phyloP scores from a whole-genome alignment of 2,329 filamentous ascomycete genomes.

The Neonectria sp. region DNA sequence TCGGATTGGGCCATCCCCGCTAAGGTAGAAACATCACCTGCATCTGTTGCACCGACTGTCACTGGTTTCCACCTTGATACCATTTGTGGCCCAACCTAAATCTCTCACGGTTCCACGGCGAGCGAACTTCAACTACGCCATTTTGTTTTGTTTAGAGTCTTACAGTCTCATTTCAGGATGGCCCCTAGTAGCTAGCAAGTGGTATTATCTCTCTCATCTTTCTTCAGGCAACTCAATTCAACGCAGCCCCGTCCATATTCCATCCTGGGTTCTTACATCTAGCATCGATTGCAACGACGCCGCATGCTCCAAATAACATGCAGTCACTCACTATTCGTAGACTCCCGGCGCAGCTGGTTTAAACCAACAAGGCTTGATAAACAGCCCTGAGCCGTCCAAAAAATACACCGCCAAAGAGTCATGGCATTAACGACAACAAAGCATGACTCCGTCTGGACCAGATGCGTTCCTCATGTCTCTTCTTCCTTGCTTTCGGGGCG shows the following conservation, averaged over 20 bases:
- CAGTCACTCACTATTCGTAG: not conserved
- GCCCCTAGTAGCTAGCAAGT: not conserved
- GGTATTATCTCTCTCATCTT: not conserved
- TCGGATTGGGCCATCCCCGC: not conserved
- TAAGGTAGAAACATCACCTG: not conserved
- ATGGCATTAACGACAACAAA: not conserved
- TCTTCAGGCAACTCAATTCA: not conserved
- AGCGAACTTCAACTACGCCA: not conserved
- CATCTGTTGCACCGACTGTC: not conserved
- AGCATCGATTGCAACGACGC: not conserved
- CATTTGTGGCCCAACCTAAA: not conserved
- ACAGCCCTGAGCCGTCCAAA: not conserved
- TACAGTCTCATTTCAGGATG: not conserved
- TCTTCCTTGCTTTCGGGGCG: not conserved
- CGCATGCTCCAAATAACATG: not conserved
- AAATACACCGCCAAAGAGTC: not conserved
- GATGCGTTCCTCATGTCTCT: not conserved
- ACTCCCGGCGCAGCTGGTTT: not conserved
- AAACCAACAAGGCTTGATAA: not conserved
- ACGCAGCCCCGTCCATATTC: not conserved
- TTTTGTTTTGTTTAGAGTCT: not conserved
- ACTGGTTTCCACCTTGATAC: not conserved
- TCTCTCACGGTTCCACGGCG: not conserved
- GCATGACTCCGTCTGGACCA: not conserved
- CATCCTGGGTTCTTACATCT: constrained; percentile 1